Evolutionary conservation across 768 basidiomycete species (phyloP), one percentile per base, ranked within the genome.

Genomic region (Mycena filopes): DNA sequence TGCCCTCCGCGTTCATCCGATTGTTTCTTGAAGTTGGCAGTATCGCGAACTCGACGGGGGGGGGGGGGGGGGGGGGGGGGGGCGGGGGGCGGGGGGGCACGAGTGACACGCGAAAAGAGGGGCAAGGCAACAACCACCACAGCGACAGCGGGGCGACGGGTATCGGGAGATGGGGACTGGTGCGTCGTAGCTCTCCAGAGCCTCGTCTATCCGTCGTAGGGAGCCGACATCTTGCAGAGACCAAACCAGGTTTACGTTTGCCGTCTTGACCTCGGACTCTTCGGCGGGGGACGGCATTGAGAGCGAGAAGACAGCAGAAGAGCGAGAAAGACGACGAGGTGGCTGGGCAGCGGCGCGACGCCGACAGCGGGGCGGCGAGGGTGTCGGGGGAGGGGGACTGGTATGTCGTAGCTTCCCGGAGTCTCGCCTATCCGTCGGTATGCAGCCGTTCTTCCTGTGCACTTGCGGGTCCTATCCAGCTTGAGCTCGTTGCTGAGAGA

Each of bases 31-130:
- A 10, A 31, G 50, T 12, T 1, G 42, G 20, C 42, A 40, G 9
- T 29, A 23, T 53, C 49, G 59, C 38, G 15, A 23, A 6, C 49
- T 61, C 51, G 28, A 54, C 60, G 50, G 60, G 11, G 60, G 50
- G 51, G 42, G 60, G 60, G 31, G 51, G 46, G 31, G 51, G 54
- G 33, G 9, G 51, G 50, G 20, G 46, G 31, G 50, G 21, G 50
- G 36, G 23, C 12, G 49, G 25, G 9, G 31, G 21, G 3, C 2
- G 54, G 10, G 38, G 4, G 18, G 36, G 16, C 9, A 7, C 15
- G 15, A 25, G 33, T 36, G 12, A 46, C 33, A 12, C 12, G n/a
- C 33, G 4, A 0, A 12, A 13, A 36, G 29, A 15, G 20, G 11
- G 45, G 40, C 9, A 11, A 23, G 53, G 53, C 21, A 40, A 54